A percentile compares a stretch with the other conserved stretches of the same genome.
Conservation (phyloP, 2,329 filamentous ascomycete genomes). For the Colletotrichum abscissum region DNA sequence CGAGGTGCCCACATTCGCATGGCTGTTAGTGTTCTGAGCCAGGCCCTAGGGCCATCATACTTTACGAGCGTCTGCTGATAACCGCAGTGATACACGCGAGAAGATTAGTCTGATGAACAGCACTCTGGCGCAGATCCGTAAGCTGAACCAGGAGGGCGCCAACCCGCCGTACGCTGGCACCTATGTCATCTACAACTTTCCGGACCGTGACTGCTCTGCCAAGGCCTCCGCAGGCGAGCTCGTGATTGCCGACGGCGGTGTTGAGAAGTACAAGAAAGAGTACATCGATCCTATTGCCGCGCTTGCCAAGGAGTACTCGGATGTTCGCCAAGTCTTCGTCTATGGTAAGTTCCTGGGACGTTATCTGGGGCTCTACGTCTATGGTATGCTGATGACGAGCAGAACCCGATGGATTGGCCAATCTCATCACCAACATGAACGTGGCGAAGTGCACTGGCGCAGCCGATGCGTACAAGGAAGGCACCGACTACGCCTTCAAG, state of each 20-base stretch:
- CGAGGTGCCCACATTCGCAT: constrained; percentile 45
- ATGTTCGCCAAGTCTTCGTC: constrained; percentile 28
- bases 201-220: constrained; percentile 51
- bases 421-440: constrained; percentile 39
- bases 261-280: constrained; percentile 44
- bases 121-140: constrained; percentile 43
- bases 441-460: constrained; percentile 44
- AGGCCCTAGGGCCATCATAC: background rate
- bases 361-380: rapidly evolving
- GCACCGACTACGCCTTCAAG: constrained; percentile 47
- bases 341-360: constrained; percentile 35
- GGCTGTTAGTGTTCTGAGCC: constrained; percentile 38
- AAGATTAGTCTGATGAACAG: constrained; percentile 45
- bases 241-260: constrained; percentile 42
- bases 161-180: constrained; percentile 42
- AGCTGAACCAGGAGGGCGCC: constrained; percentile 35
- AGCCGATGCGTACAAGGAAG: constrained; percentile 42
- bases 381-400: background rate
- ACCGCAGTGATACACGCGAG: constrained; percentile 44
- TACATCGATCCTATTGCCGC: constrained; percentile 46
- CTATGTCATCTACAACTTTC: constrained; percentile 51
- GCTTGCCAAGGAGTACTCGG: constrained; percentile 31
- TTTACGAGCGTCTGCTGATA: background rate
- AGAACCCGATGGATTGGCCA: constrained; percentile 4
- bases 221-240: constrained; percentile 50